These are phyloP conservation scores for Kazachstania viticola DNA, from an alignment of 805 yeast genomes.

Conservation along the genomic window DNA sequence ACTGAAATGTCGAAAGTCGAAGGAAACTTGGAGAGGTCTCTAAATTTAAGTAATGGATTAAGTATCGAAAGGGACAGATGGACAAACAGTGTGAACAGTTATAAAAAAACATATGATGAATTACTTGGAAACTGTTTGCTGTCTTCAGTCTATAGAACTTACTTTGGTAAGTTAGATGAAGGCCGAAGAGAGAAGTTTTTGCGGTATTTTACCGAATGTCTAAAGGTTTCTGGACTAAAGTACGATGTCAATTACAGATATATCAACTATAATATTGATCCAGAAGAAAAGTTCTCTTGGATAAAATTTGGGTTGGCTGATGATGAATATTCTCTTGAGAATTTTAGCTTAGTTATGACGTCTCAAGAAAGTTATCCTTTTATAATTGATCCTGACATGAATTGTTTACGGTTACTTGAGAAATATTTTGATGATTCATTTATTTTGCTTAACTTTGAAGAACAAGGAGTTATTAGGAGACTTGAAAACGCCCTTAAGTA, in stretches of 20 bases:
- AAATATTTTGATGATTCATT: conserved; percentile 26
- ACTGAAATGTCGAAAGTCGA: conserved; percentile 55
- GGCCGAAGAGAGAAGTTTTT: conserved; percentile 30
- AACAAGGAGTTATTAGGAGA: conserved; percentile 50
- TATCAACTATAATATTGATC: conserved; percentile 29
- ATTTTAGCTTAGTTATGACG: conserved; percentile 40
- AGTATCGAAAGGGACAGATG: conserved; percentile 64
- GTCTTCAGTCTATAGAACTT: conserved; percentile 48
- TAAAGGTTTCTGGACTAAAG: conserved; percentile 29
- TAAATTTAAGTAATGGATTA: conserved; percentile 48
- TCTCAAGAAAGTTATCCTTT: conserved; percentile 34
- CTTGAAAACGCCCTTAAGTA: conserved; percentile 74
- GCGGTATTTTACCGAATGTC: conserved; percentile 27
- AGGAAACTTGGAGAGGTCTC: conserved; percentile 49
- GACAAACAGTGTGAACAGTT: conserved; percentile 46
- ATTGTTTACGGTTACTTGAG: conserved; percentile 33
- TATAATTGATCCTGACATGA: conserved; percentile 63
- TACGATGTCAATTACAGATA: conserved; percentile 29
- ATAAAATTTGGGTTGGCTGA: conserved; percentile 38
- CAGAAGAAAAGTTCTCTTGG: conserved; percentile 40
- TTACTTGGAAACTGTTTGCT: conserved; percentile 58
- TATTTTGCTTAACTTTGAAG: conserved; percentile 57
- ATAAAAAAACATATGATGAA: conserved; percentile 32
- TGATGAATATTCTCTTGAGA: conserved; percentile 54
- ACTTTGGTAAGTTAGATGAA: conserved; percentile 49